Conservation (phyloP, 768 basidiomycete species). For the Russula griseocarnosa region DNA sequence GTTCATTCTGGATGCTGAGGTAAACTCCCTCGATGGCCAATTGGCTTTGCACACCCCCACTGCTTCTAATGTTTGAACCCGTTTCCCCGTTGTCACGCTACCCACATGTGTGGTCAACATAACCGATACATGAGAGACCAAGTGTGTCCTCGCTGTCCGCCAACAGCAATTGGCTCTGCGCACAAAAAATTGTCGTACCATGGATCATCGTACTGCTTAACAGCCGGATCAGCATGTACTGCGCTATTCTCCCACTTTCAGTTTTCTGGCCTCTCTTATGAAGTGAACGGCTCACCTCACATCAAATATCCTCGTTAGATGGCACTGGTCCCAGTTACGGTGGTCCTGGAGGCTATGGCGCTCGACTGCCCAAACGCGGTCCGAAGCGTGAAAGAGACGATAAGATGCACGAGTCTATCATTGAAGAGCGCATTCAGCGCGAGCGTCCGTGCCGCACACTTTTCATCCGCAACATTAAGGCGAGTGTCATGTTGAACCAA, state of each 20-base stretch:
- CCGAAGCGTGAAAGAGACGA: conserved; percentile 77
- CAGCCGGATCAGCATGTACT: conserved; percentile 1
- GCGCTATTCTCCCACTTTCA: conserved; percentile 16
- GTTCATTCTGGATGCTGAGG: conserved; percentile 22
- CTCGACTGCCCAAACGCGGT: conserved; percentile 43
- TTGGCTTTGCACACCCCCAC: conserved; percentile 16
- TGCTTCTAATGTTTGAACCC: conserved; percentile 14
- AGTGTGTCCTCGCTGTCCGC: conserved; percentile 3
- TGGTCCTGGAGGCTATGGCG: conserved; percentile 43
- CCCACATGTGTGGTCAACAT: conserved; percentile 18
- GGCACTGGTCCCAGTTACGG: conserved; percentile 54
- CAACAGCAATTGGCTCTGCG: conserved; percentile 15
- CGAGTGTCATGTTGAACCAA: conserved; percentile 44
- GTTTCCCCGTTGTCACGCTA: neutral
- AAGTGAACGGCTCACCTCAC: conserved; percentile 29
- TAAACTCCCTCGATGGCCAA: conserved; percentile 13
- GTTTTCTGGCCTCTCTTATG: conserved; percentile 23
- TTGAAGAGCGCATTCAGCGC: conserved; percentile 89
- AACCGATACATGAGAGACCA: conserved; percentile 20
- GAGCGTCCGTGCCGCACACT: conserved; percentile 94
- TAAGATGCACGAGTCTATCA: conserved; percentile 85
- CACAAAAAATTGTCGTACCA: conserved; percentile 9
- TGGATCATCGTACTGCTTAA: conserved; percentile 9
- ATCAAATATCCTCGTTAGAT: conserved; percentile 50
- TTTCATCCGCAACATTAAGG: conserved; percentile 98